Evolutionary conservation across 2,329 filamentous ascomycete species (phyloP).

Genomic region (Lasiodiplodia citricola): DNA sequence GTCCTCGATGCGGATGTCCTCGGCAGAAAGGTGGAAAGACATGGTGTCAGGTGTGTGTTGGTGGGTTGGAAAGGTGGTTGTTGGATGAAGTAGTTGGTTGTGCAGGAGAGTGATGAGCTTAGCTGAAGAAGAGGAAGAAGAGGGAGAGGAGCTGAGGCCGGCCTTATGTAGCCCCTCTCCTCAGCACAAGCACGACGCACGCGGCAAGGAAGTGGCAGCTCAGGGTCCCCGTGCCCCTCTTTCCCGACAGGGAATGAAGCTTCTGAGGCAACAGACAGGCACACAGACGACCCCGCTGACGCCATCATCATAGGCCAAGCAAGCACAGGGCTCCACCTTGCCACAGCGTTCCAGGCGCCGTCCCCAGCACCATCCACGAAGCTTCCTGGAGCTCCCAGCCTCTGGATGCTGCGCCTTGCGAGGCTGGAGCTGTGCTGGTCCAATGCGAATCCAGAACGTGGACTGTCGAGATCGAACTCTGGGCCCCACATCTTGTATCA

Average conservation of each 20-base stretch:
- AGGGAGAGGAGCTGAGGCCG: background rate
- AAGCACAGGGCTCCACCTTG: constrained; percentile 19
- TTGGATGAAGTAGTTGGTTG: background rate
- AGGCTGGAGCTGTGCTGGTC: constrained; percentile 15
- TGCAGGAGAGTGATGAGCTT: background rate
- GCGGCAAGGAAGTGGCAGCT: background rate
- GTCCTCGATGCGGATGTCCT: constrained; percentile 57
- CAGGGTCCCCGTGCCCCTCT: constrained; percentile 19
- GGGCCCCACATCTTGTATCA: constrained; percentile 15
- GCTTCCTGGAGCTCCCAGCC: background rate
- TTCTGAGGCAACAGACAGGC: background rate
- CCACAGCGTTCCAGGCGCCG: constrained; percentile 14
- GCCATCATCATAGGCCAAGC: background rate
- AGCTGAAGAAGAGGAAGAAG: constrained; percentile 12
- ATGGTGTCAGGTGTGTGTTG: constrained; percentile 36
- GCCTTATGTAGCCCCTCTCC: constrained; percentile 7
- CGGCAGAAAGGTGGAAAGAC: constrained; percentile 59
- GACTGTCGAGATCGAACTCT: constrained; percentile 4
- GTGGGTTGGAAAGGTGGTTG: constrained; percentile 21
- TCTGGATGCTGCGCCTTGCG: constrained; percentile 17
- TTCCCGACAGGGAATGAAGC: constrained; percentile 11
- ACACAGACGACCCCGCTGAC: constrained; percentile 15
- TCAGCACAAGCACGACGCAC: background rate
- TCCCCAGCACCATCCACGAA: background rate
- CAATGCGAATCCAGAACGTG: constrained; percentile 15